Evolutionary conservation across 352 stramenopile species (phyloP).

Genomic region (Phytophthora sp.): DNA sequence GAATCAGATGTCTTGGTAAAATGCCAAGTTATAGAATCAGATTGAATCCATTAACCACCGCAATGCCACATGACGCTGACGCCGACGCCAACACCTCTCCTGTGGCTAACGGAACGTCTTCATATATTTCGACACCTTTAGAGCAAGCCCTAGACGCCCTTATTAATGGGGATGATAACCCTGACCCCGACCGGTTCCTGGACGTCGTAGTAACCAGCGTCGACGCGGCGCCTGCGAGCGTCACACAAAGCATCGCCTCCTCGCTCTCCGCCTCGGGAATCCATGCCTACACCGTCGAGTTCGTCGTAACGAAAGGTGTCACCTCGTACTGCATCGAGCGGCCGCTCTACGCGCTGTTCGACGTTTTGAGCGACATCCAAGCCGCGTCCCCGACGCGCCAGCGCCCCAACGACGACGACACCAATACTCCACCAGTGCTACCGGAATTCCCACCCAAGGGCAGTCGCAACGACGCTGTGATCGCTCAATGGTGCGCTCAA

Average conservation of each 20-base stretch:
- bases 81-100: constrained; percentile 2
- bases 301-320: constrained; percentile 59
- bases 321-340: constrained; percentile 65
- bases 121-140: background rate
- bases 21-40: too few species aligned
- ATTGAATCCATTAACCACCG: too few species aligned
- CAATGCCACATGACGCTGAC: too few species aligned
- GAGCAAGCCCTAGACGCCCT: background rate
- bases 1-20: too few species aligned
- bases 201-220: constrained; percentile 77
- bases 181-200: constrained; percentile 40
- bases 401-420: background rate
- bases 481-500: constrained; percentile 73
- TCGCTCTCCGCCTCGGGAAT: constrained; percentile 45
- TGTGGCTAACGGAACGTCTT: background rate
- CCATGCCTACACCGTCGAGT: constrained; percentile 55
- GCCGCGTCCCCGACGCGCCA: constrained; percentile 1
- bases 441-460: constrained; percentile 63
- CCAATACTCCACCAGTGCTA: constrained; percentile 4
- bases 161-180: background rate
- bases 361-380: constrained; percentile 43
- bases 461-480: constrained; percentile 49
- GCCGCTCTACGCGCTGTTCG: constrained; percentile 46
- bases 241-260: constrained; percentile 46
- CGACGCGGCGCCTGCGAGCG: constrained; percentile 41